Evolutionary conservation across 169 alveolate genomes (phyloP).

Genomic region (Eimeria sp.): DNA sequence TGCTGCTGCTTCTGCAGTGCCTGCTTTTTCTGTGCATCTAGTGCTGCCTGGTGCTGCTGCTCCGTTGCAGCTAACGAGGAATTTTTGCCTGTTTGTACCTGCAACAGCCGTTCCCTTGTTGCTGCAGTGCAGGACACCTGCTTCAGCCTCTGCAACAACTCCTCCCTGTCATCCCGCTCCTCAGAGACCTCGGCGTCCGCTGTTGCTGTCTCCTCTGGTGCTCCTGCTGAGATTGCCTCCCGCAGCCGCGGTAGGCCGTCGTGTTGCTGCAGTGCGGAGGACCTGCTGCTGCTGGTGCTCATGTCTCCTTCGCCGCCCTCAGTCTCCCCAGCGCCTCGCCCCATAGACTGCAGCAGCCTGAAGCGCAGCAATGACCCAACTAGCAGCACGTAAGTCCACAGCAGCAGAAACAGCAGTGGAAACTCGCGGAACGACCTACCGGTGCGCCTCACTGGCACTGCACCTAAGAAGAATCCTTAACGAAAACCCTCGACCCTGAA

Average conservation of each 20-base stretch:
- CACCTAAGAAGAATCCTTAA: neutral
- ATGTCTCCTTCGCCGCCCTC: conserved; percentile 54
- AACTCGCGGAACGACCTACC: neutral
- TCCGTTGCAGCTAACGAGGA: neutral
- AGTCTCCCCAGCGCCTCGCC: conserved; percentile 22
- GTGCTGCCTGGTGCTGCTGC: conserved; percentile 36
- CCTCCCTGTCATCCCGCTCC: conserved; percentile 20
- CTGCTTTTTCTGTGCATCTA: neutral
- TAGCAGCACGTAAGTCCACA: neutral
- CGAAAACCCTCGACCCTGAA: neutral
- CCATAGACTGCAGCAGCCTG: conserved; percentile 43
- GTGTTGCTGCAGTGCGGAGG: conserved; percentile 37
- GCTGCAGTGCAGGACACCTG: conserved; percentile 33
- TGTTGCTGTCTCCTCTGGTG: neutral
- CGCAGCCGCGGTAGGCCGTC: neutral
- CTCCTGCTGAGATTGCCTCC: neutral
- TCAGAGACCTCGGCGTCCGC: neutral
- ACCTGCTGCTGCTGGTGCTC: conserved; percentile 64
- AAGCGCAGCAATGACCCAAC: neutral
- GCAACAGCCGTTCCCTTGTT: conserved; percentile 67
- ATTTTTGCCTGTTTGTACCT: neutral
- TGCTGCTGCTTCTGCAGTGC: neutral
- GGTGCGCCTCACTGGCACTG: neutral
- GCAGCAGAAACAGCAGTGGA: conserved; percentile 18
- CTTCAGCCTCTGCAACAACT: conserved; percentile 48